Percentiles rank a stretch among this genome's conserved stretches.
phyloP scores from a whole-genome alignment of 805 yeast genomes.

The Candida hungchunana region DNA sequence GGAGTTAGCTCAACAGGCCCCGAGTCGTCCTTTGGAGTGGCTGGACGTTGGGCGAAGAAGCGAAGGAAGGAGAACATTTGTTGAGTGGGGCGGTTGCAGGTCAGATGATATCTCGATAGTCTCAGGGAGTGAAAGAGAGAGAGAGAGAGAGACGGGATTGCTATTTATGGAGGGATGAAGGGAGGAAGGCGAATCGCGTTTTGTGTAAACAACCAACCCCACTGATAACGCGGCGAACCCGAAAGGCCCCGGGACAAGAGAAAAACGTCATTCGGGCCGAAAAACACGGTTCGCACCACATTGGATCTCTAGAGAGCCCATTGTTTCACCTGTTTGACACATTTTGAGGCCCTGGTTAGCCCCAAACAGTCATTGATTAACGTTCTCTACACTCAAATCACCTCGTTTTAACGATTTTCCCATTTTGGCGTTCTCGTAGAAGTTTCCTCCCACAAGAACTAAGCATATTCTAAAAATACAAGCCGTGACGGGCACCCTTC shows the following conservation, averaged over 20 bases:
- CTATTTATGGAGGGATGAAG: not conserved
- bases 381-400: not conserved
- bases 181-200: conserved; percentile 6
- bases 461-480: conserved; percentile 11
- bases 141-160: not conserved
- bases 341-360: too few relatives aligned
- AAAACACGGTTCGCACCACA: conserved; percentile 1
- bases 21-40: conserved; percentile 1
- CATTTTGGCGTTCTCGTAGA: conserved; percentile 6
- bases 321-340: too few relatives aligned
- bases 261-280: conserved; percentile 3
- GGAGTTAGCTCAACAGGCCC: conserved; percentile 12
- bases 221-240: conserved; percentile 12
- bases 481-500: conserved; percentile 3
- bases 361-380: too few relatives aligned
- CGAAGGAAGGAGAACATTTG: conserved; percentile 12
- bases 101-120: not conserved
- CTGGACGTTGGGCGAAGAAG: conserved; percentile 6
- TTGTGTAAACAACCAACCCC: conserved; percentile 14
- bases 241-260: not conserved
- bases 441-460: not conserved
- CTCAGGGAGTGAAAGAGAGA: not conserved
- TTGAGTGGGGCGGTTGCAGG: not conserved
- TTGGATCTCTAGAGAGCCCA: too few relatives aligned
- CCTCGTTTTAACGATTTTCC: conserved; percentile 3